A percentile compares a stretch with the other conserved stretches of the same genome.
phyloP scores from a whole-genome alignment of 139 green algal genomes.

The Coelastrella sp. region DNA sequence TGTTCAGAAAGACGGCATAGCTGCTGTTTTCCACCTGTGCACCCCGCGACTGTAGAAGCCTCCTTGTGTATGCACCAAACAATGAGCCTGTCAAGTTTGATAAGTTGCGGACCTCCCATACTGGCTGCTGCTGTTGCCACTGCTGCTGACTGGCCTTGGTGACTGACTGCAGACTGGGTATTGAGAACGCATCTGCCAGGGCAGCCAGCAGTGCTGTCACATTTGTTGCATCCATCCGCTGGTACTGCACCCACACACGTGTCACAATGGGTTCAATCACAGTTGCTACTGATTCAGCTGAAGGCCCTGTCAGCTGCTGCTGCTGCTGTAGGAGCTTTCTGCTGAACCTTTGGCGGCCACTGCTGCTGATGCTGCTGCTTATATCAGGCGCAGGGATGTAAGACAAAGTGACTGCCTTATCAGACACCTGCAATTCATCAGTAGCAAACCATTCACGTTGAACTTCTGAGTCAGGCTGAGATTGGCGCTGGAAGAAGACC shows the following conservation, averaged over 20 bases:
- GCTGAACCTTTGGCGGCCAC: background rate
- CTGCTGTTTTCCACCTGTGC: background rate
- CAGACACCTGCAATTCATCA: background rate
- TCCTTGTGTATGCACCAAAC: background rate
- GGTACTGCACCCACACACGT: background rate
- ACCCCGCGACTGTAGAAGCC: background rate
- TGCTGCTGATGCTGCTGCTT: background rate
- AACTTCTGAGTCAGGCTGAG: no score
- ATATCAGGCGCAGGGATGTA: background rate
- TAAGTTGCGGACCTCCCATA: background rate
- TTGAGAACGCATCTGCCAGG: background rate
- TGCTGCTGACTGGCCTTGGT: background rate
- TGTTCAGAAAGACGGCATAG: background rate
- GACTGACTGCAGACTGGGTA: background rate
- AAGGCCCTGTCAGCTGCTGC: background rate
- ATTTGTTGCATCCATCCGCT: background rate
- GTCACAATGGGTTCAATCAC: background rate
- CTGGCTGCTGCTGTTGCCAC: background rate
- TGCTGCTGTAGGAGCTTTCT: background rate
- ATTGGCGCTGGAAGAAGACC: no score
- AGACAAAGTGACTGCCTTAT: background rate
- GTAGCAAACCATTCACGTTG: background rate
- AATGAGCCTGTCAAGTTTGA: background rate
- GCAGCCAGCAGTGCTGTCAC: background rate
- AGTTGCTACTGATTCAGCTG: background rate